Conservation (phyloP, 2,329 filamentous ascomycete genomes). For the Eurotiales sp. region DNA sequence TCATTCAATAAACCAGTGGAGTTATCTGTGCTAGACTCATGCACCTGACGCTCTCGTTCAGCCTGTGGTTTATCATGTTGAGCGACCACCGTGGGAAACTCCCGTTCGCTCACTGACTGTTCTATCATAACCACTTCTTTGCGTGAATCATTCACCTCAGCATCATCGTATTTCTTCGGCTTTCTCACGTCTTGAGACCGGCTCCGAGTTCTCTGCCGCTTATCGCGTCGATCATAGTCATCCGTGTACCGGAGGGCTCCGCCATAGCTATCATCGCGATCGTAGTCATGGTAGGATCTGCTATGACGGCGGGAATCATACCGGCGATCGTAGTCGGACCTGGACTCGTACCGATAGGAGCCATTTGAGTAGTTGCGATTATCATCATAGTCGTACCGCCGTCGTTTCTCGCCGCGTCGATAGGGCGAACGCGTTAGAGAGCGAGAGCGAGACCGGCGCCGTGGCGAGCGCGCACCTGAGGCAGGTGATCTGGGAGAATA, state of each 20-base stretch:
- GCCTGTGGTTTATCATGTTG: conserved; percentile 59
- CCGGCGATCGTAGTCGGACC: conserved; percentile 42
- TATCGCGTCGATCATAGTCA: conserved; percentile 50
- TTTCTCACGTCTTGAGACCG: conserved; percentile 40
- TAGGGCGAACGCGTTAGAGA: conserved; percentile 39
- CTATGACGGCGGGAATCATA: conserved; percentile 38
- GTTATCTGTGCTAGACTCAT: conserved; percentile 41
- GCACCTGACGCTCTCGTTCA: conserved; percentile 64
- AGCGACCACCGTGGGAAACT: conserved; percentile 57
- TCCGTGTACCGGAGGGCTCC: conserved; percentile 48
- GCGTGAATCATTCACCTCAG: conserved; percentile 25
- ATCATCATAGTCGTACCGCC: conserved; percentile 35
- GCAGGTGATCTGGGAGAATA: conserved; percentile 46
- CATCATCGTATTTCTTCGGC: conserved; percentile 38
- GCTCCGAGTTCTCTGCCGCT: conserved; percentile 55
- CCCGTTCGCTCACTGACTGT: conserved; percentile 63
- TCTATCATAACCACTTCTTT: conserved; percentile 52
- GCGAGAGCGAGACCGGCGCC: conserved; percentile 50
- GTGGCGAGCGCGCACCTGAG: conserved; percentile 56
- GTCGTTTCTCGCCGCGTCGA: conserved; percentile 41
- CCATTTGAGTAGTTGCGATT: conserved; percentile 30
- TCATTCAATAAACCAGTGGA: conserved; percentile 31
- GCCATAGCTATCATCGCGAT: conserved; percentile 42
- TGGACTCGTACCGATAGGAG: conserved; percentile 29
- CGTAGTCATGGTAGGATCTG: conserved; percentile 51